Evolutionary conservation across 345 rosid species (phyloP), one percentile per base, ranked within the genome.

Genomic region (Atalantia buxifolia): DNA sequence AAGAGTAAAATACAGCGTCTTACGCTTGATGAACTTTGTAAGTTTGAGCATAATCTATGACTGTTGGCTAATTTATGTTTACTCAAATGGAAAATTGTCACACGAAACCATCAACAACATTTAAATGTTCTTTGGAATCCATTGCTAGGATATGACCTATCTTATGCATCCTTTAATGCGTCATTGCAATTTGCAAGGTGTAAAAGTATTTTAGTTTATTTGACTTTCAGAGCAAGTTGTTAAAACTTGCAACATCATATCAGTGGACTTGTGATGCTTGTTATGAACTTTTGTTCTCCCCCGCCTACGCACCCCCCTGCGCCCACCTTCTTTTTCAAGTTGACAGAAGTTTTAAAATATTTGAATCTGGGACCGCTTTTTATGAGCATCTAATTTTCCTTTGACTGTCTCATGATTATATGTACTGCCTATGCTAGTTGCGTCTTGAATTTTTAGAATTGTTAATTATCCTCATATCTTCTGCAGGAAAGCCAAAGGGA

Each of bases 401-500:
- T 33, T 33, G 50, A 13, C 9, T 66, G 14, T 24, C 31, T 50
- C 35, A 25, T 16, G 40, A 31, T 42, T 64, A 45, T 30, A 45
- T 50, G 55, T 40, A 25, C 24, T 8, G 24, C 12, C 3, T 16
- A 31, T 42, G 31, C 70, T 66, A 33, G 72, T 72, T 36, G 22
- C 27, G 31, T 30, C 25, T 28, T 24, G 64, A 56, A 50, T 68
- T 27, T 35, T 42, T 27, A 60, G 65, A 75, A 61, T 67, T 55
- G 56, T 18, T 55, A 76, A 67, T 36, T n/a, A 19, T 25, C 40
- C 38, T 61, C 19, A 9, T 35, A 45, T 70, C 60, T 71, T 78
- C 69, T 53, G 71, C 89, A 95, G 98, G 97, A 89, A 85, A 87
- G 66, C 70, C 87, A 78, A 77, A 74, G 79, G 57, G 92, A 87